Evolutionary conservation across 345 rosid genomes (phyloP).

Genomic region (Syzygium aqueum): DNA sequence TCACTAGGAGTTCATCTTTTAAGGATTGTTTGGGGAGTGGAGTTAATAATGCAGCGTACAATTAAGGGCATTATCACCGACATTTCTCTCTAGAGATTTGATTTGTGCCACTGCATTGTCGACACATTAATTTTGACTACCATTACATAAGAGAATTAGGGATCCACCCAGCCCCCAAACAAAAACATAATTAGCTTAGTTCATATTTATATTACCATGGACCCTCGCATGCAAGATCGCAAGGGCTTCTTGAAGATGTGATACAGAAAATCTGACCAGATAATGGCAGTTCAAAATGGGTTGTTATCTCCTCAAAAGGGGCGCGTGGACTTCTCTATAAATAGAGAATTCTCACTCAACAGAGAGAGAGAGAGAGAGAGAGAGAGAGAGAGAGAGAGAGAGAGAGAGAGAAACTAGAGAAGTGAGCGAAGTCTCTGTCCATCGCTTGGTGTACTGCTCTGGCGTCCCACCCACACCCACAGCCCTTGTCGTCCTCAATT

Average conservation of each 20-base stretch:
- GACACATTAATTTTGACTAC: neutral
- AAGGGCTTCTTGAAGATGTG: neutral
- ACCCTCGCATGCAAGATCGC: neutral
- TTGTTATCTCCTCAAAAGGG: neutral
- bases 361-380: no score
- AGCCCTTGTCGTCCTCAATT: no score
- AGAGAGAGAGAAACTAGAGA: no score
- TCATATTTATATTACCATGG: neutral
- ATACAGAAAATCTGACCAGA: neutral
- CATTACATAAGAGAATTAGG: neutral
- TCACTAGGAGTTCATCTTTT: neutral
- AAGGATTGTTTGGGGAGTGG: neutral
- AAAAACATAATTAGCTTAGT: neutral
- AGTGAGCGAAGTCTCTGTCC: no score
- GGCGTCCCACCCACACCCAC: no score
- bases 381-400: no score
- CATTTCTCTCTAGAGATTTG: neutral
- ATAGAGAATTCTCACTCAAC: no score
- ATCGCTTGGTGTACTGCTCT: no score
- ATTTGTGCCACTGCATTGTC: no score
- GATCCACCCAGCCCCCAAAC: accelerated
- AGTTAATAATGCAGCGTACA: neutral
- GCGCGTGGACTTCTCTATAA: neutral
- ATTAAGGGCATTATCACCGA: neutral
- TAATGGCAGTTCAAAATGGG: neutral